phyloP scores from a whole-genome alignment of 2,329 filamentous ascomycete genomes.

The Cladophialophora immunda region DNA sequence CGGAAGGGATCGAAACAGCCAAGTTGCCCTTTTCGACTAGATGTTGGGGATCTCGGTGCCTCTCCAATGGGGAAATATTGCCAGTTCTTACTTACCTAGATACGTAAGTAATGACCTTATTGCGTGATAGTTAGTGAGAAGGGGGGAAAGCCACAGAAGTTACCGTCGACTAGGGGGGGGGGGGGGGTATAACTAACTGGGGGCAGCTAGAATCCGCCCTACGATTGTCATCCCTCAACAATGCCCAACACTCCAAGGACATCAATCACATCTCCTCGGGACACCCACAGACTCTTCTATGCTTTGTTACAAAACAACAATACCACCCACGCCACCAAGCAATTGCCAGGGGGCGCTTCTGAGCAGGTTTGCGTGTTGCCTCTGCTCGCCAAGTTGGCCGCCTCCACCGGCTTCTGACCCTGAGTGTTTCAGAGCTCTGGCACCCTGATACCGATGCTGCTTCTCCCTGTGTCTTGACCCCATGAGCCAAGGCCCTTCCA shows the following conservation, averaged over 20 bases:
- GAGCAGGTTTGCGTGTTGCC: neutral
- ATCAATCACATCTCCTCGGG: neutral
- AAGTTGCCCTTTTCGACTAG: neutral
- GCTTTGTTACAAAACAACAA: neutral
- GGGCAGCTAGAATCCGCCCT: neutral
- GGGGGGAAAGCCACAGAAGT: no score
- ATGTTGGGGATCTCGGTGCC: neutral
- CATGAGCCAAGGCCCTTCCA: neutral
- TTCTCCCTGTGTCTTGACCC: neutral
- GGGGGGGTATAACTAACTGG: no score
- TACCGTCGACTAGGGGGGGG: no score
- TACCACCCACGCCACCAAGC: no score
- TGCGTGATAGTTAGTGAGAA: no score
- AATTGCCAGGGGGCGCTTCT: no score
- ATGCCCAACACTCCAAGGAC: neutral
- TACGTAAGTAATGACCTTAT: no score
- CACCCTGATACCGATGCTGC: neutral
- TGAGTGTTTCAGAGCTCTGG: neutral
- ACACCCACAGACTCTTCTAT: neutral
- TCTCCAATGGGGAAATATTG: conserved; percentile 1
- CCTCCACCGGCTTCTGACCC: neutral
- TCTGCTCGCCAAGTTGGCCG: neutral
- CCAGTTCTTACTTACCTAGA: neutral
- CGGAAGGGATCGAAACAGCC: neutral
- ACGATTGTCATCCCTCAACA: neutral